phyloP scores from a whole-genome alignment of 495 filamentous ascomycete species.

The Hypoxylon crocopeplum region DNA sequence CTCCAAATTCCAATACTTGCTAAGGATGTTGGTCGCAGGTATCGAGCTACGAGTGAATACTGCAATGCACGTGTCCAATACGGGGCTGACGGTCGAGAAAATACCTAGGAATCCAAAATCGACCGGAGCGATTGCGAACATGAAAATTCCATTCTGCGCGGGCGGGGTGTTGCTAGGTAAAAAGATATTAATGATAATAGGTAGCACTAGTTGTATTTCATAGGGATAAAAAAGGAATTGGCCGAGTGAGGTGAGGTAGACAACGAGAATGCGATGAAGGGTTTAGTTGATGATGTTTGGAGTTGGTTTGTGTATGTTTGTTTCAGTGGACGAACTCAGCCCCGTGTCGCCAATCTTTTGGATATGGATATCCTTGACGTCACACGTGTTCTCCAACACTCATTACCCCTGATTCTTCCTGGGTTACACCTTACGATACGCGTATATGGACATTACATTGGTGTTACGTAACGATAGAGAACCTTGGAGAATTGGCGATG shows the following conservation, averaged over 20 bases:
- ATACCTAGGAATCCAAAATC: conserved; percentile 1
- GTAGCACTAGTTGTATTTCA: background rate
- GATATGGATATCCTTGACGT: conserved; percentile 29
- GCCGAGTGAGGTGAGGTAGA: background rate
- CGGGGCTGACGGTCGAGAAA: background rate
- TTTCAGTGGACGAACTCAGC: background rate
- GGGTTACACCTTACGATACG: background rate
- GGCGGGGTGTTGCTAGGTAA: background rate
- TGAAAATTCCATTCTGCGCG: conserved; percentile 19
- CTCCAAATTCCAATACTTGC: background rate
- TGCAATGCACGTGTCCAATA: background rate
- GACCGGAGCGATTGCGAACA: background rate
- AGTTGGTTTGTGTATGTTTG: background rate
- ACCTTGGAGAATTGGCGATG: too few species aligned
- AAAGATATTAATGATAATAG: conserved; percentile 9
- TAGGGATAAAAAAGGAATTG: conserved; percentile 5
- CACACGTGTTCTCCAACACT: conserved; percentile 16
- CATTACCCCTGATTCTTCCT: conserved; percentile 9
- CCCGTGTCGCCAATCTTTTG: background rate
- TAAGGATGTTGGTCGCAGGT: background rate
- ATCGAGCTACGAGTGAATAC: background rate
- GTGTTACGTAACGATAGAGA: too few species aligned
- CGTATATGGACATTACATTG: too few species aligned
- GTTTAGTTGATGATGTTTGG: background rate
- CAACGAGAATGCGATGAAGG: background rate